Percentiles rank a stretch among this genome's conserved stretches.
These are phyloP conservation scores for Paraphoma sp. DNA, from an alignment of 2,329 filamentous ascomycete species.

Conservation along the genomic window DNA sequence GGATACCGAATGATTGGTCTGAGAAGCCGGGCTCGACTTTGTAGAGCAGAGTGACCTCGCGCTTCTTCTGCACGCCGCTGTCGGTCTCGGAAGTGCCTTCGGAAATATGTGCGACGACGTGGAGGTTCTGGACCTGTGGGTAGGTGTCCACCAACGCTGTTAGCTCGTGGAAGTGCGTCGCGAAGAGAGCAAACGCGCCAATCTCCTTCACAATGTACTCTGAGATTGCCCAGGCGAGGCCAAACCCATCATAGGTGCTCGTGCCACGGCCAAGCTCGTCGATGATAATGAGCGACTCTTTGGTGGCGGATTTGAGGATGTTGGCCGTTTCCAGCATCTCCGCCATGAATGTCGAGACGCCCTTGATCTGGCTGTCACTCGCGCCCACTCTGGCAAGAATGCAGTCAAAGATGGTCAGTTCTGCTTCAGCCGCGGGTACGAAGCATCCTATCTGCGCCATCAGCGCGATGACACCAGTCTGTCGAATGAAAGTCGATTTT, in stretches of 20 bases:
- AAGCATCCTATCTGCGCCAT: constrained; percentile 98
- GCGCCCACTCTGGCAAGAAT: constrained; percentile 96
- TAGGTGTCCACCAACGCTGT: constrained; percentile 89
- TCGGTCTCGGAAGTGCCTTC: constrained; percentile 57
- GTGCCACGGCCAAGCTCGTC: constrained; percentile 96
- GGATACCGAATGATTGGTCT: constrained; percentile 97
- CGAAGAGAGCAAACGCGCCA: constrained; percentile 91
- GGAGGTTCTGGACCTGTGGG: constrained; percentile 87
- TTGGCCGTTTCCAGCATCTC: constrained; percentile 99
- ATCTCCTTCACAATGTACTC: constrained; percentile 98
- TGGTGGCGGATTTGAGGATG: constrained; percentile 94
- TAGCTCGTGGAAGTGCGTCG: constrained; percentile 97
- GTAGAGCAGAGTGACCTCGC: constrained; percentile 93
- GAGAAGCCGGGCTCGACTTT: constrained; percentile 95
- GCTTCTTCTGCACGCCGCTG: constrained; percentile 48
- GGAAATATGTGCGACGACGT: constrained; percentile 92
- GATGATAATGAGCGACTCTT: constrained; percentile 96
- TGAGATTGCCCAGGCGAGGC: constrained; percentile 98
- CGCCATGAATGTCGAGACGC: constrained; percentile 98
- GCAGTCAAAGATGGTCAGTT: constrained; percentile 94
- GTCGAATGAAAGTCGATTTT: constrained; percentile 97
- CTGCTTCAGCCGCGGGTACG: constrained; percentile 87
- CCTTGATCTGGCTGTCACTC: constrained; percentile 95
- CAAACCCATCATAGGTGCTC: constrained; percentile 97
- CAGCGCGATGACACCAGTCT: constrained; percentile 93